phyloP scores from a whole-genome alignment of 495 filamentous ascomycete genomes.

The Aspergillus saccharolyticus region DNA sequence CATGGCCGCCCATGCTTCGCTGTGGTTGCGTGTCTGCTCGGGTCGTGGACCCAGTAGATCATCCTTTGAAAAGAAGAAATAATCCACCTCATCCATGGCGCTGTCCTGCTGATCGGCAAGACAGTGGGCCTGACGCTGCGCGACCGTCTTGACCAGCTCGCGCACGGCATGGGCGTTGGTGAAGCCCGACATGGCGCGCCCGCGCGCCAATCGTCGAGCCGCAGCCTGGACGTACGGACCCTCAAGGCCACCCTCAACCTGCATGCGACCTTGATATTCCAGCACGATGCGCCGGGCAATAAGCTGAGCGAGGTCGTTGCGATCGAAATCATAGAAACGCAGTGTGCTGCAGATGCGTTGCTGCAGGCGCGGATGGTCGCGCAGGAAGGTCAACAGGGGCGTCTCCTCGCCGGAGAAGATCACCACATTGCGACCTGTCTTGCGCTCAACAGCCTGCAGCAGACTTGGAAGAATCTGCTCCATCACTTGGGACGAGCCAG shows the following conservation, averaged over 20 bases:
- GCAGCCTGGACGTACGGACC: slow-evolving; percentile 58
- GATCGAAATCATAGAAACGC: slow-evolving; percentile 57
- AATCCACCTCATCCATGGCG: slow-evolving; percentile 16
- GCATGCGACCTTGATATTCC: slow-evolving; percentile 43
- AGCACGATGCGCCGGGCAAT: slow-evolving; percentile 9
- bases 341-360: slow-evolving; percentile 56
- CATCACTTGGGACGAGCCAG: slow-evolving; percentile 11
- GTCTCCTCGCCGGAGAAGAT: slow-evolving; percentile 62
- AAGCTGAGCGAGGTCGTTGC: slow-evolving; percentile 20
- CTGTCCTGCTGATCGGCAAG: slow-evolving; percentile 34
- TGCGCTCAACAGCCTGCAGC: slow-evolving; percentile 13
- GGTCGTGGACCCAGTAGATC: slow-evolving; percentile 17
- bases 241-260: slow-evolving; percentile 47
- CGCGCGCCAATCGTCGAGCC: slow-evolving; percentile 49
- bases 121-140: slow-evolving; percentile 46
- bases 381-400: slow-evolving; percentile 64
- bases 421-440: slow-evolving; percentile 58
- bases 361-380: slow-evolving; percentile 59
- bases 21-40: slow-evolving; percentile 3
- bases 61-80: slow-evolving; percentile 17
- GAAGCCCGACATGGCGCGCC: slow-evolving; percentile 50
- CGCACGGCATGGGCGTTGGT: slow-evolving; percentile 33
- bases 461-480: slow-evolving; percentile 11
- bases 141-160: slow-evolving; percentile 10
- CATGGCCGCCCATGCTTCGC: slow-evolving; percentile 13